These are phyloP conservation scores for Penicillium hesseltinei DNA, from an alignment of 2,329 filamentous ascomycete species.

Conservation along the genomic window DNA sequence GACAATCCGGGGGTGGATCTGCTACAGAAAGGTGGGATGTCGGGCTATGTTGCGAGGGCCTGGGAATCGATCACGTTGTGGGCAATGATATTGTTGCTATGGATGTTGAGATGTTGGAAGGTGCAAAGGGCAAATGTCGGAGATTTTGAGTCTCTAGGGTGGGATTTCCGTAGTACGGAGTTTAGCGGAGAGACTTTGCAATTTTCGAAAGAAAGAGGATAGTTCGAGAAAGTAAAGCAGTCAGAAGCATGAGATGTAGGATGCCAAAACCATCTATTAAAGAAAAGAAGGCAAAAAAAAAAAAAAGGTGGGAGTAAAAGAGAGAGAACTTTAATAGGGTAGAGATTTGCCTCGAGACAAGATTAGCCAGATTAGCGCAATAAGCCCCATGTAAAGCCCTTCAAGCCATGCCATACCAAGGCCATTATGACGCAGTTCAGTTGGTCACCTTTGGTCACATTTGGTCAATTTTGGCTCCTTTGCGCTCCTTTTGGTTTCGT, in stretches of 20 bases:
- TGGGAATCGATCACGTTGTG: not conserved
- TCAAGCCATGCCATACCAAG: not conserved
- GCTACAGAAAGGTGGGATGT: not conserved
- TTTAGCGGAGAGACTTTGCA: not conserved
- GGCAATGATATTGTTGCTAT: not conserved
- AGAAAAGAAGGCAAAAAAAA: not conserved
- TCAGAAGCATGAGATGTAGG: not conserved
- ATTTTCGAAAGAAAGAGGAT: not conserved
- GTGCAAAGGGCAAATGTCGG: not conserved
- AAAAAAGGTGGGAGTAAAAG: not conserved
- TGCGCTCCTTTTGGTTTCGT: not conserved
- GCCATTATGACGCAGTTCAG: not conserved
- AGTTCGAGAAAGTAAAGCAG: not conserved
- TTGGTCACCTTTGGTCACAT: not conserved
- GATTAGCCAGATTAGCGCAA: not conserved
- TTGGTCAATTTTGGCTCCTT: not conserved
- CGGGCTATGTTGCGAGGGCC: not conserved
- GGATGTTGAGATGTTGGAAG: conserved; percentile 1
- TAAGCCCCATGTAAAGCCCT: not conserved
- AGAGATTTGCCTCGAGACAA: not conserved
- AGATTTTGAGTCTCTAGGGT: not conserved
- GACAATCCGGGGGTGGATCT: not conserved
- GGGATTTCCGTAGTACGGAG: not conserved
- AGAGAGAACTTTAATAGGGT: not conserved
- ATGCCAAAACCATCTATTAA: not conserved